A percentile compares a stretch with the other conserved stretches of the same genome.
phyloP scores from a whole-genome alignment of 805 yeast species.

The Myxozyma neotropica region DNA sequence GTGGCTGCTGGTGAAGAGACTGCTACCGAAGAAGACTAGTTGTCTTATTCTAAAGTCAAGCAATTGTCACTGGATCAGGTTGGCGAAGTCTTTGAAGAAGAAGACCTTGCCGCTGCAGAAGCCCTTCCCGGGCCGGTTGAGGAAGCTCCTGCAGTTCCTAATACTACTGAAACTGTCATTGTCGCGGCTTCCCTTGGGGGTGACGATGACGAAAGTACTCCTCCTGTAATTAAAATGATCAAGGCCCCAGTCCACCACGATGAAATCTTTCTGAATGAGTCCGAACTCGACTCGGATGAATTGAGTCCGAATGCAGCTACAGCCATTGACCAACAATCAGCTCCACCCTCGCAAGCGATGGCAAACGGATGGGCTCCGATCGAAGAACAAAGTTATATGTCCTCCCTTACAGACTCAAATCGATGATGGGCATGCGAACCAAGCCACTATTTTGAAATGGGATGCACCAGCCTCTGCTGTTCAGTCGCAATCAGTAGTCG shows the following conservation, averaged over 20 bases:
- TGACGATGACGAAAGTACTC: conserved; percentile 17
- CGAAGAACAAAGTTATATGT: background rate
- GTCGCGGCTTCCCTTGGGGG: conserved; percentile 14
- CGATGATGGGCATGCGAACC: conserved; percentile 20
- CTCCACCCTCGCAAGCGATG: conserved; percentile 12
- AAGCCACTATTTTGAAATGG: conserved; percentile 13
- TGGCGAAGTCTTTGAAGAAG: conserved; percentile 14
- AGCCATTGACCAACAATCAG: background rate
- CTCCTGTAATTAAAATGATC: conserved; percentile 11
- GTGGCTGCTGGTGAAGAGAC: conserved; percentile 35
- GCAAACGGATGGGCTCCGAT: conserved; percentile 1
- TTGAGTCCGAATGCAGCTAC: background rate
- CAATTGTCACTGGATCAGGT: conserved; percentile 21
- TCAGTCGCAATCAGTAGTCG: background rate
- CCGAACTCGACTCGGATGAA: conserved; percentile 29
- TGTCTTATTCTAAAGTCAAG: conserved; percentile 18
- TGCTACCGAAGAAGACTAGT: conserved; percentile 17
- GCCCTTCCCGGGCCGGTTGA: background rate
- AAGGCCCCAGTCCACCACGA: conserved; percentile 24
- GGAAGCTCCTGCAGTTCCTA: background rate
- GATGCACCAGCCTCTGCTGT: background rate
- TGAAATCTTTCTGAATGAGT: conserved; percentile 30
- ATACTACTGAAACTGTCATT: background rate
- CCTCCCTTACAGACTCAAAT: conserved; percentile 12
- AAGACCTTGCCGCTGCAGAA: background rate